Evolutionary conservation across 106 monocot species (phyloP).

Genomic region (Dioscorea zingiberensis): DNA sequence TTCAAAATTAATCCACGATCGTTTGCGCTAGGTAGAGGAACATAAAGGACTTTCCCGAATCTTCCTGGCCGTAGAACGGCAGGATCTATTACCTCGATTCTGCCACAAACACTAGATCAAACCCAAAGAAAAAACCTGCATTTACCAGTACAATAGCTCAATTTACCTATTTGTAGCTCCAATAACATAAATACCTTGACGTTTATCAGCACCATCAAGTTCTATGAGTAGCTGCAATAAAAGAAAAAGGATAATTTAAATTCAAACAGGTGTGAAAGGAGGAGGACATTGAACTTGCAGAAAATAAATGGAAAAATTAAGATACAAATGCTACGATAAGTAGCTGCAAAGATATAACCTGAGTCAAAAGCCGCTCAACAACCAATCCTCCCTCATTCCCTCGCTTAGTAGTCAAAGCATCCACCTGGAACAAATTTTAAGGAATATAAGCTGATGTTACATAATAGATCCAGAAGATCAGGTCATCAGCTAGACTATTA

Average conservation of each 20-base stretch:
- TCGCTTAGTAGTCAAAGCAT: slow-evolving; percentile 84
- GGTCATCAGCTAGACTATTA: too few species aligned
- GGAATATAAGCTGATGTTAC: neutral
- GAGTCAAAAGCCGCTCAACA: slow-evolving; percentile 69
- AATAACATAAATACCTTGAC: slow-evolving; percentile 82
- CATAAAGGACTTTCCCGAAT: slow-evolving; percentile 67
- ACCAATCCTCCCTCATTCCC: slow-evolving; percentile 82
- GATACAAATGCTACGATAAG: neutral
- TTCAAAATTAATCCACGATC: slow-evolving; percentile 63
- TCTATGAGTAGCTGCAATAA: slow-evolving; percentile 70
- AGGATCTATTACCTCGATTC: slow-evolving; percentile 64
- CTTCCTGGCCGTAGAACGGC: slow-evolving; percentile 68
- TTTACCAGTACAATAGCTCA: neutral
- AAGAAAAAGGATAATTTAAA: slow-evolving; percentile 3
- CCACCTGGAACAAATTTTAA: slow-evolving; percentile 38
- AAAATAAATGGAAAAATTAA: neutral
- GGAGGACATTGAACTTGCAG: neutral
- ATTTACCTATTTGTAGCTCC: slow-evolving; percentile 93
- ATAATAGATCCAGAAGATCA: too few species aligned
- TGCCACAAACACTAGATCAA: slow-evolving; percentile 12
- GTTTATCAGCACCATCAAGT: slow-evolving; percentile 83
- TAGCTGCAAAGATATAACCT: slow-evolving; percentile 35
- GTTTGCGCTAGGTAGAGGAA: slow-evolving; percentile 52
- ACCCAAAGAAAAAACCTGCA: too few species aligned
- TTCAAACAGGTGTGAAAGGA: neutral